Percentiles rank a stretch among this genome's conserved stretches.
Evolutionary conservation across 2,329 filamentous ascomycete species (phyloP).

Genomic region (Ascochyta pisi): DNA sequence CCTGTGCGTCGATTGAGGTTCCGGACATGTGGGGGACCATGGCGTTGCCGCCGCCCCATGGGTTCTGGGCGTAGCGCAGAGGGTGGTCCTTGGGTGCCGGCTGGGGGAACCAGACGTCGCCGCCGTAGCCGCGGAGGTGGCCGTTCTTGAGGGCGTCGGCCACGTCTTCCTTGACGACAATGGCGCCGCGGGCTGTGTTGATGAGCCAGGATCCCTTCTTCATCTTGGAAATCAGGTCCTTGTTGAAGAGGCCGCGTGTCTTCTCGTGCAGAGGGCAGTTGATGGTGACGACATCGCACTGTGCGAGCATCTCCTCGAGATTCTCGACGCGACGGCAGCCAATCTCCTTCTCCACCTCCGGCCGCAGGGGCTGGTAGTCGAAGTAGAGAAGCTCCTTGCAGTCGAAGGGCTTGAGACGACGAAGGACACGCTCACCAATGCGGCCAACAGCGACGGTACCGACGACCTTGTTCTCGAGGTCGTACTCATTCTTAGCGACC

Average conservation of each 20-base stretch:
- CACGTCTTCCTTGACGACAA: conserved; percentile 99
- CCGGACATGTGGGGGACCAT: conserved; percentile 99
- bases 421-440: conserved; percentile 96
- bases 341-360: conserved; percentile 93
- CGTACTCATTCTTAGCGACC: conserved; percentile 97
- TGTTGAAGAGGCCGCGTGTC: conserved; percentile 96
- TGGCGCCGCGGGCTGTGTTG: conserved; percentile 98
- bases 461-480: conserved; percentile 96
- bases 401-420: conserved; percentile 95
- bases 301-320: conserved; percentile 90
- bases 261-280: conserved; percentile 99
- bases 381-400: conserved; percentile 99
- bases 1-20: conserved; percentile 97
- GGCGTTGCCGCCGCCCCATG: conserved; percentile 95
- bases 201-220: conserved; percentile 97
- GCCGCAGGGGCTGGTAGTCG: conserved; percentile 92
- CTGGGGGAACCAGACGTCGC: conserved; percentile 97
- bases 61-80: conserved; percentile 90
- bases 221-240: conserved; percentile 98
- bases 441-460: conserved; percentile 97
- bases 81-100: conserved; percentile 92
- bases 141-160: conserved; percentile 90
- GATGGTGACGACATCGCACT: conserved; percentile 98
- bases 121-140: conserved; percentile 87
- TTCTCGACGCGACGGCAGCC: conserved; percentile 86